phyloP scores from a whole-genome alignment of 352 stramenopile genomes.

The Albugo laibachii region DNA sequence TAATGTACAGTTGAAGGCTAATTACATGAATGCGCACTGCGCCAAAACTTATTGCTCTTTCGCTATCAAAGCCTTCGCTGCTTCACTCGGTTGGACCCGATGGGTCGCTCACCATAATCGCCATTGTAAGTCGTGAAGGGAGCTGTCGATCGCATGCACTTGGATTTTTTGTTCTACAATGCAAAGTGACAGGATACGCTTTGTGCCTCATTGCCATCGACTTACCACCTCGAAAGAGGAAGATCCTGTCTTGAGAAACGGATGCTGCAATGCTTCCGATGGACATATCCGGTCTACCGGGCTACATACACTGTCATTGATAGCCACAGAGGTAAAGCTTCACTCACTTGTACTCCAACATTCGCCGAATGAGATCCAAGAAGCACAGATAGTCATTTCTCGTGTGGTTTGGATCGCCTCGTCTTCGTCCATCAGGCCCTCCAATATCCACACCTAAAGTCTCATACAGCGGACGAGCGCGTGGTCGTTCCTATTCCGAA shows the following conservation, averaged over 20 bases:
- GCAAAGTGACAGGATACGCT: background rate
- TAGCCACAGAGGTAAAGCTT: background rate
- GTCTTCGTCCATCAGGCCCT: constrained; percentile 16
- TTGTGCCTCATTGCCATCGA: background rate
- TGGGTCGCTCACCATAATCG: constrained; percentile 2
- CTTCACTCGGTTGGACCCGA: constrained; percentile 16
- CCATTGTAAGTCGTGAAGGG: constrained; percentile 17
- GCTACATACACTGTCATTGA: constrained; percentile 11
- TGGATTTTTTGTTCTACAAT: constrained; percentile 16
- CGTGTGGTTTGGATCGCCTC: constrained; percentile 46
- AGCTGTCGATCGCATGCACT: constrained; percentile 21
- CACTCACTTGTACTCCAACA: constrained; percentile 89
- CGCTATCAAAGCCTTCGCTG: constrained; percentile 16
- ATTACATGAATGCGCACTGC: too few relatives aligned
- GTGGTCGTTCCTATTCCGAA: too few relatives aligned
- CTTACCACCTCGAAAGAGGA: background rate
- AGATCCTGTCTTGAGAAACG: constrained; percentile 60
- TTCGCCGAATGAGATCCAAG: constrained; percentile 85
- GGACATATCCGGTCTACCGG: constrained; percentile 82
- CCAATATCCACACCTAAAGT: constrained; percentile 30
- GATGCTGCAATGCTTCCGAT: constrained; percentile 83
- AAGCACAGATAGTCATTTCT: constrained; percentile 82
- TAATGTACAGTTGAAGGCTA: too few relatives aligned
- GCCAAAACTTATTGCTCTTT: too few relatives aligned
- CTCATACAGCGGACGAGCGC: constrained; percentile 16